Evolutionary conservation across 2,329 filamentous ascomycete species (phyloP).

Genomic region (Epichloe aotearoae): DNA sequence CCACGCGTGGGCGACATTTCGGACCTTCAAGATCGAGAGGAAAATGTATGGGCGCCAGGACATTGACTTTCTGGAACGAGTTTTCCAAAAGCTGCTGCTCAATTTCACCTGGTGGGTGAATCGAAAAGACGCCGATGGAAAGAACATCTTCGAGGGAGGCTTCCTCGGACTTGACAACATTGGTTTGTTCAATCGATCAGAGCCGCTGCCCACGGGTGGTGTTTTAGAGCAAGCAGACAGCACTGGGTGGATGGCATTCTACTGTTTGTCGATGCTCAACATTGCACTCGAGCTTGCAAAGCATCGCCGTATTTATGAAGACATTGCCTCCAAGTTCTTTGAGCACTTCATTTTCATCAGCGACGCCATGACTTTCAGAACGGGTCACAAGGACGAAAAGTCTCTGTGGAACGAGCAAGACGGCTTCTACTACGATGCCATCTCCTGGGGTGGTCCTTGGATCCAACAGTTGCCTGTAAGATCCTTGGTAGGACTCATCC

Average conservation of each 20-base stretch:
- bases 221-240: slow-evolving; percentile 93
- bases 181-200: slow-evolving; percentile 91
- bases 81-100: slow-evolving; percentile 88
- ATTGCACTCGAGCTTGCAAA: slow-evolving; percentile 92
- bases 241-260: slow-evolving; percentile 98
- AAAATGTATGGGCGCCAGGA: slow-evolving; percentile 95
- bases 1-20: slow-evolving; percentile 90
- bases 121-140: slow-evolving; percentile 83
- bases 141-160: slow-evolving; percentile 94
- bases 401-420: slow-evolving; percentile 95
- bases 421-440: slow-evolving; percentile 97
- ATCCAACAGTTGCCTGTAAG: slow-evolving; percentile 84
- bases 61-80: slow-evolving; percentile 85
- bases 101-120: slow-evolving; percentile 99
- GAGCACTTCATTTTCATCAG: slow-evolving; percentile 98
- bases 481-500: slow-evolving; percentile 86
- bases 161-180: slow-evolving; percentile 96
- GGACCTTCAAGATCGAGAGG: slow-evolving; percentile 95
- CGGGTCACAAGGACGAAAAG: slow-evolving; percentile 55
- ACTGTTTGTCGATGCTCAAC: slow-evolving; percentile 92
- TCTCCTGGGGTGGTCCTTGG: slow-evolving; percentile 89
- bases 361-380: slow-evolving; percentile 86
- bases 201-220: slow-evolving; percentile 85
- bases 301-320: slow-evolving; percentile 88
- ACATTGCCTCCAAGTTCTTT: slow-evolving; percentile 96